Conservation (phyloP, 345 rosid genomes). For the Citrus australasica region DNA sequence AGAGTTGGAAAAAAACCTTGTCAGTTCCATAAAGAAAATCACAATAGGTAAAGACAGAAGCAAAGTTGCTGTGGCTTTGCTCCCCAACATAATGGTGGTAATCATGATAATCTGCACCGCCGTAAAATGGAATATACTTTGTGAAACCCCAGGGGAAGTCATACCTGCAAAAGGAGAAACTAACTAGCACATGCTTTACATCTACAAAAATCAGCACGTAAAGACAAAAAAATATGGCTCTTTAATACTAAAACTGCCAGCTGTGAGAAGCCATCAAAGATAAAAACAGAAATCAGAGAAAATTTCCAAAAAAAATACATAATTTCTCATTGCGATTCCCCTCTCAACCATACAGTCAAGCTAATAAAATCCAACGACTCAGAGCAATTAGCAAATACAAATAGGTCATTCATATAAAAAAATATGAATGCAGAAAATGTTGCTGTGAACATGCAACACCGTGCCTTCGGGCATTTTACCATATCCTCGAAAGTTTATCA, state of each 20-base stretch:
- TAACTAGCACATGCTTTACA: background rate
- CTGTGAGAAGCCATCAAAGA: background rate
- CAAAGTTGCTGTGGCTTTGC: slow-evolving; percentile 98
- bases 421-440: background rate
- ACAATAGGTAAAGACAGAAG: slow-evolving; percentile 95
- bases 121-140: slow-evolving; percentile 89
- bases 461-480: background rate
- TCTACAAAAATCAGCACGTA: background rate
- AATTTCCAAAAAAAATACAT: background rate
- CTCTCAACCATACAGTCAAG: background rate
- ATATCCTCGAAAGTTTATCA: background rate
- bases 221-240: background rate
- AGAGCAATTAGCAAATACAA: background rate
- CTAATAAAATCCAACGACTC: background rate
- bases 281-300: background rate
- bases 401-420: background rate
- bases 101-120: slow-evolving; percentile 97
- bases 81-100: slow-evolving; percentile 98
- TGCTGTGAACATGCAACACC: background rate
- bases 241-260: background rate
- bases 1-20: slow-evolving; percentile 45
- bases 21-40: slow-evolving; percentile 93
- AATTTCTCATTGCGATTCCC: background rate
- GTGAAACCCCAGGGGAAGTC: slow-evolving; percentile 91
- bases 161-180: slow-evolving; percentile 42